A percentile compares a stretch with the other conserved stretches of the same genome.
Evolutionary conservation across 169 alveolate species (phyloP).

Genomic region (Eimeria praecox): DNA sequence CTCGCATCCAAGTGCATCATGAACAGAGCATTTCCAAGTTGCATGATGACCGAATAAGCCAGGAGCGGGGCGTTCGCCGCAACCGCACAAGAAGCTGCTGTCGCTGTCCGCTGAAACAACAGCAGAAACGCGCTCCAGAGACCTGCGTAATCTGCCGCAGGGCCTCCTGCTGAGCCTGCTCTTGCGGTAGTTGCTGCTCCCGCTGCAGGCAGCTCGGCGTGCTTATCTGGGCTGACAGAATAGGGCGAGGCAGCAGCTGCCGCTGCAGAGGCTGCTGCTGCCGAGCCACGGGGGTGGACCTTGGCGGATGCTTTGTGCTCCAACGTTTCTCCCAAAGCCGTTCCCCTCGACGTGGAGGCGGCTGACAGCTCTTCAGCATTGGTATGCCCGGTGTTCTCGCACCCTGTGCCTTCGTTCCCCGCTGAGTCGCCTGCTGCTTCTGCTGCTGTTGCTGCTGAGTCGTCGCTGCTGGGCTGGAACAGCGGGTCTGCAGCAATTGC

Average conservation of each 20-base stretch:
- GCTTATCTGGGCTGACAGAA: background rate
- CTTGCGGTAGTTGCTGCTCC: background rate
- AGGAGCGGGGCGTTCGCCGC: constrained; percentile 36
- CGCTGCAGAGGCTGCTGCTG: too few species aligned
- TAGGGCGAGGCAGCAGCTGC: constrained; percentile 9
- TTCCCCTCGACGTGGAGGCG: too few species aligned
- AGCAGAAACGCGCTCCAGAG: background rate
- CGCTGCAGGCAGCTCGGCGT: background rate
- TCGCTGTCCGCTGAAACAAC: constrained; percentile 17
- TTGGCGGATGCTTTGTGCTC: too few species aligned
- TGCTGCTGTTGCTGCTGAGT: background rate
- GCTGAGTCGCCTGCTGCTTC: background rate
- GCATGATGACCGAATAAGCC: constrained; percentile 26
- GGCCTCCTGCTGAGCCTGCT: background rate
- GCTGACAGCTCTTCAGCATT: too few species aligned
- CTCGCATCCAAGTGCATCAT: background rate
- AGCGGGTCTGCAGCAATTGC: constrained; percentile 5
- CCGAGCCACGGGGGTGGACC: too few species aligned
- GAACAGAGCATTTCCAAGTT: constrained; percentile 29
- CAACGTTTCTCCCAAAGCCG: too few species aligned
- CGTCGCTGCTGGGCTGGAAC: background rate
- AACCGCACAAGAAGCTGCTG: constrained; percentile 62
- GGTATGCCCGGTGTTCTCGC: background rate
- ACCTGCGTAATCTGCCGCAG: background rate
- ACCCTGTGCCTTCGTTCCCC: background rate